Conservation (phyloP, 2,329 filamentous ascomycete genomes). For the Xylaria digitata region DNA sequence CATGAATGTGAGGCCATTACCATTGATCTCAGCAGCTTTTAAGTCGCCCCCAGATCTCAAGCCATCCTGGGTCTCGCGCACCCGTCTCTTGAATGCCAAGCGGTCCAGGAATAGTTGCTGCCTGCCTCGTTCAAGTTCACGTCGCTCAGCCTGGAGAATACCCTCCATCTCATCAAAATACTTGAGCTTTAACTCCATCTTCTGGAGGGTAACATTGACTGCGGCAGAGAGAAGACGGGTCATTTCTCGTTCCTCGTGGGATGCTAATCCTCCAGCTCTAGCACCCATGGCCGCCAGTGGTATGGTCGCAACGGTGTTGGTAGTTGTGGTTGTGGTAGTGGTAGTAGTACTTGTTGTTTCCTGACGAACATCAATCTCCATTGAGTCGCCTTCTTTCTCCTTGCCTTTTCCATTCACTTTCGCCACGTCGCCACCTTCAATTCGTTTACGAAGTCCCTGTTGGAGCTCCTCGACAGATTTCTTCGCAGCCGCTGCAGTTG, state of each 20-base stretch:
- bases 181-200: constrained; percentile 93
- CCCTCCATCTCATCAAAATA: constrained; percentile 98
- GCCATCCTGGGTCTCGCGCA: constrained; percentile 82
- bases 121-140: constrained; percentile 89
- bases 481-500: constrained; percentile 89
- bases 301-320: constrained; percentile 73
- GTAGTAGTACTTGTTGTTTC: constrained; percentile 55
- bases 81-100: constrained; percentile 86
- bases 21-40: constrained; percentile 63
- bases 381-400: constrained; percentile 66
- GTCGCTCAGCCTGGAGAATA: constrained; percentile 88
- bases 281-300: constrained; percentile 88
- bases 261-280: constrained; percentile 86
- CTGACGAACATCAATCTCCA: constrained; percentile 71
- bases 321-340: constrained; percentile 61
- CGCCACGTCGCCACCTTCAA: constrained; percentile 68
- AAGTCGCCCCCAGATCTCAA: constrained; percentile 68
- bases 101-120: constrained; percentile 95
- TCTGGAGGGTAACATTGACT: constrained; percentile 93
- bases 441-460: constrained; percentile 78
- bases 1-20: constrained; percentile 66
- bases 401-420: constrained; percentile 69
- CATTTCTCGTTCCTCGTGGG: constrained; percentile 96
- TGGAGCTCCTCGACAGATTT: constrained; percentile 89
- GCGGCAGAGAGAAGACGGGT: constrained; percentile 91